phyloP scores from a whole-genome alignment of 2,329 filamentous ascomycete genomes.

The Tolypocladium tropicale region DNA sequence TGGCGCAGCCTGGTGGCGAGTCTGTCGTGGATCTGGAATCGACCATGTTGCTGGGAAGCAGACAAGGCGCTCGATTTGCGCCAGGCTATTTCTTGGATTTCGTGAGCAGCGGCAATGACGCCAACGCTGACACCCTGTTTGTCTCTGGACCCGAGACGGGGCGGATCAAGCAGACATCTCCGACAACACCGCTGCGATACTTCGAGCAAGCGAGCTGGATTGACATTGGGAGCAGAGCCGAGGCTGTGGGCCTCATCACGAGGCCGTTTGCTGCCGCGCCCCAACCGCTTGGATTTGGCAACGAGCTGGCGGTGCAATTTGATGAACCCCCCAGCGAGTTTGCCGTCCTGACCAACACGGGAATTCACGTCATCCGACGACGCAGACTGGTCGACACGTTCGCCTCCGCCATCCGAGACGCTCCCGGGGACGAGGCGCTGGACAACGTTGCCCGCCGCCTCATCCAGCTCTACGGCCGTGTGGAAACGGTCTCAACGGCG shows the following conservation, averaged over 20 bases:
- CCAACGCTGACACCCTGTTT: slow-evolving; percentile 61
- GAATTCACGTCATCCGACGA: slow-evolving; percentile 76
- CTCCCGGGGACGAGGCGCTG: slow-evolving; percentile 66
- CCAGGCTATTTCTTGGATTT: slow-evolving; percentile 91
- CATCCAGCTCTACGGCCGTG: slow-evolving; percentile 74
- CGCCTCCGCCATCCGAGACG: slow-evolving; percentile 65
- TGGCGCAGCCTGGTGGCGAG: slow-evolving; percentile 20
- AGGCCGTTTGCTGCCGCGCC: slow-evolving; percentile 59
- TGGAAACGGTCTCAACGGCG: slow-evolving; percentile 82
- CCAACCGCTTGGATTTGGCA: slow-evolving; percentile 73
- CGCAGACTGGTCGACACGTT: slow-evolving; percentile 87
- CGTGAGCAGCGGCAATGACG: slow-evolving; percentile 51
- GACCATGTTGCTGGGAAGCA: slow-evolving; percentile 36
- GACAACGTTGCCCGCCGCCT: slow-evolving; percentile 78
- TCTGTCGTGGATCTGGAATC: slow-evolving; percentile 36
- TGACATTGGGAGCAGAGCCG: slow-evolving; percentile 59
- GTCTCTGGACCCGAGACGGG: slow-evolving; percentile 81
- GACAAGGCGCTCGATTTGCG: slow-evolving; percentile 53
- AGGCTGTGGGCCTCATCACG: slow-evolving; percentile 71
- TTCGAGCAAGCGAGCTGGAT: slow-evolving; percentile 76
- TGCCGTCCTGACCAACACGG: slow-evolving; percentile 83
- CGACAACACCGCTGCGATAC: slow-evolving; percentile 47
- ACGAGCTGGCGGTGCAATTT: slow-evolving; percentile 93
- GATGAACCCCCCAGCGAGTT: slow-evolving; percentile 75
- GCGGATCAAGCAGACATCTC: slow-evolving; percentile 56